phyloP scores from a whole-genome alignment of 345 rosid genomes.

The Eucalyptus coolabah region DNA sequence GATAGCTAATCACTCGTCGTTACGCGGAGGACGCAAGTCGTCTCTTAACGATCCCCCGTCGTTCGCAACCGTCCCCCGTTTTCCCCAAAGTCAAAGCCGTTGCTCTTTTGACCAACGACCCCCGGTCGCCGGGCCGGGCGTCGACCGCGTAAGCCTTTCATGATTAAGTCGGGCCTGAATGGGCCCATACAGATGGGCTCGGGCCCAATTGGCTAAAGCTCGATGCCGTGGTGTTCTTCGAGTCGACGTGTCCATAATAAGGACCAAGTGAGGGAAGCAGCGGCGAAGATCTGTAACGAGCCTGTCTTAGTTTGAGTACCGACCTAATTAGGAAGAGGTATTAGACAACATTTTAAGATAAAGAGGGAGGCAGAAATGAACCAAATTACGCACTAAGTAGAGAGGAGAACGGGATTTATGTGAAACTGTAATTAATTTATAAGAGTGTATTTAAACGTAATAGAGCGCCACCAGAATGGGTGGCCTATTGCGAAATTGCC shows the following conservation, averaged over 20 bases:
- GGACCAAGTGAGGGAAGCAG: neutral
- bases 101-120: neutral
- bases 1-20: neutral
- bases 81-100: neutral
- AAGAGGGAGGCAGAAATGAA: too few species aligned
- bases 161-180: neutral
- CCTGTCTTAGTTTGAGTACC: neutral
- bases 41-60: neutral
- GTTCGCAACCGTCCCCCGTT: neutral
- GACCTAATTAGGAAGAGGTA: neutral
- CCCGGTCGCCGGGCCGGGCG: neutral
- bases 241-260: neutral
- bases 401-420: neutral
- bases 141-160: neutral
- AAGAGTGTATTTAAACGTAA: too few species aligned
- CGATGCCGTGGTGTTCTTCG: neutral
- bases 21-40: neutral
- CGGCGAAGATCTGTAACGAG: neutral
- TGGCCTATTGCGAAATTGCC: accelerated
- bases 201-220: neutral
- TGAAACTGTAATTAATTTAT: too few species aligned
- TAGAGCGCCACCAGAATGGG: accelerated
- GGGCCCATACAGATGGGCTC: neutral
- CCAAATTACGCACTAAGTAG: accelerated
- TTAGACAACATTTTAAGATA: neutral